Evolutionary conservation across 139 green algal genomes (phyloP).

Genomic region (Ostreobium quekettii): DNA sequence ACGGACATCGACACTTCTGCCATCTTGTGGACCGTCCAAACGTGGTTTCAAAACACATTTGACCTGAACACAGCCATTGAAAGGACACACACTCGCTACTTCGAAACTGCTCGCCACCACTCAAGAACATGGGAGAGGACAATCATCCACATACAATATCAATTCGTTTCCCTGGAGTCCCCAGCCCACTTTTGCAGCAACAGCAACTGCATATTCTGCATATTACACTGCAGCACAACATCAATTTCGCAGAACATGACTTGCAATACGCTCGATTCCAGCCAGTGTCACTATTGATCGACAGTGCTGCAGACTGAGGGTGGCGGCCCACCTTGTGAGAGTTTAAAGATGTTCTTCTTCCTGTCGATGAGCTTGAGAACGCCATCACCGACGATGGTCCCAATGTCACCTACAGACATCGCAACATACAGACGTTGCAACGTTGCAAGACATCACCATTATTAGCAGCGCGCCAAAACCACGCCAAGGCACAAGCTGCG

Average conservation of each 20-base stretch:
- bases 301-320: neutral
- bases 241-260: neutral
- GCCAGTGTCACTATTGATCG: neutral
- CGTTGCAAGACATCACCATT: too few species aligned
- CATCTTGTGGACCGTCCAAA: too few species aligned
- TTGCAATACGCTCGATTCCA: neutral
- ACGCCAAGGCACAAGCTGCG: too few species aligned
- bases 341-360: constrained; percentile 99
- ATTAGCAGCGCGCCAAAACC: too few species aligned
- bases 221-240: neutral
- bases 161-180: neutral
- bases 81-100: too few species aligned
- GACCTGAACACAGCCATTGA: too few species aligned
- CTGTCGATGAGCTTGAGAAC: constrained; percentile 85
- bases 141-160: neutral
- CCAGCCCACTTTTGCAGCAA: neutral
- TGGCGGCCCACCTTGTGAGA: constrained; percentile 59
- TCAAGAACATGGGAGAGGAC: too few species aligned
- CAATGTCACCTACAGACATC: constrained; percentile 63
- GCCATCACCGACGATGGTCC: constrained; percentile 46
- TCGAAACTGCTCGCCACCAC: too few species aligned
- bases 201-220: neutral
- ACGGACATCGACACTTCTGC: too few species aligned
- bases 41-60: too few species aligned
- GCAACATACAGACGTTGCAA: too few species aligned